Conservation (phyloP, 345 rosid species). For the Dipteronia sinensis region DNA sequence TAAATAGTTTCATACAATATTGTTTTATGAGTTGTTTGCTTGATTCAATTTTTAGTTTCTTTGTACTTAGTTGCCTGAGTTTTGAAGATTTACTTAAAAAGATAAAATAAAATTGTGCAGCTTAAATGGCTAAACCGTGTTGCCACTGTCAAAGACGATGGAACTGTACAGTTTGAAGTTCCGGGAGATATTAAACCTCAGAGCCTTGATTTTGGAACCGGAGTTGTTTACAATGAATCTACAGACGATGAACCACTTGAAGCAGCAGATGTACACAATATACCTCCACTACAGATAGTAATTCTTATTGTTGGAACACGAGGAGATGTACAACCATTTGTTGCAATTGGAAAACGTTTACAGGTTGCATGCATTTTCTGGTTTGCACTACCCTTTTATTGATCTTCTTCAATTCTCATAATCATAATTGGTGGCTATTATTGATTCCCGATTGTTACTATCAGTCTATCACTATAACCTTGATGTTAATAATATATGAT, state of each 20-base stretch:
- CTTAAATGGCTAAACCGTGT: conserved; percentile 48
- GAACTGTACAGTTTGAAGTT: conserved; percentile 57
- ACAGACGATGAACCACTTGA: conserved; percentile 34
- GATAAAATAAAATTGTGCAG: conserved; percentile 30
- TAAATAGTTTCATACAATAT: not conserved
- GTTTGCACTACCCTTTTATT: not conserved
- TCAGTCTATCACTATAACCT: no score
- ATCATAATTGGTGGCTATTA: not conserved
- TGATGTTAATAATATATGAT: no score
- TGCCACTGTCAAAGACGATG: conserved; percentile 47
- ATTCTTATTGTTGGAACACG: conserved; percentile 70
- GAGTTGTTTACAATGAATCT: conserved; percentile 26
- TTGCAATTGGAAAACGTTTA: conserved; percentile 63
- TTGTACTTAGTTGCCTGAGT: not conserved
- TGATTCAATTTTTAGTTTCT: not conserved
- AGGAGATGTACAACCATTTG: conserved; percentile 72
- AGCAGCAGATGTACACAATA: conserved; percentile 17
- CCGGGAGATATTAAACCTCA: conserved; percentile 41
- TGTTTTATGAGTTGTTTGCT: not conserved
- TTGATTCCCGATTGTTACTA: no score
- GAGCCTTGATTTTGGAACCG: conserved; percentile 32
- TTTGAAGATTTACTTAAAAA: not conserved
- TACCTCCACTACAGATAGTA: conserved; percentile 58
- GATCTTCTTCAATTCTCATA: not conserved
- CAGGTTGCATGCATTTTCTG: conserved; percentile 40